phyloP scores from a whole-genome alignment of 192 early-diverging fungal species.

The Backusella tarrabulga region DNA sequence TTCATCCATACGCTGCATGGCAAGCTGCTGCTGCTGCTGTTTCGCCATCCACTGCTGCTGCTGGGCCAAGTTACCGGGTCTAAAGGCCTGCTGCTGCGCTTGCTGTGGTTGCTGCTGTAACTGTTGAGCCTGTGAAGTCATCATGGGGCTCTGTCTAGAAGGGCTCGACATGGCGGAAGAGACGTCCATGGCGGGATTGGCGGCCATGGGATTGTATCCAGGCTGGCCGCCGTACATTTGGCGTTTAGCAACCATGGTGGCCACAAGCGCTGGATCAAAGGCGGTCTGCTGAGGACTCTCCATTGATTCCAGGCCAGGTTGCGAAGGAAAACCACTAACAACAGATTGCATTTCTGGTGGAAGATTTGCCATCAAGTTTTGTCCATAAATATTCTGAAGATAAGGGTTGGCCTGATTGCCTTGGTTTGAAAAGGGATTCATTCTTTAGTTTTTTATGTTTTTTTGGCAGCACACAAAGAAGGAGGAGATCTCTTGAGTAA shows the following conservation, averaged over 20 bases:
- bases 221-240: constrained; percentile 8
- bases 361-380: constrained; percentile 12
- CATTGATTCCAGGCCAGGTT: neutral
- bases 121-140: constrained; percentile 4
- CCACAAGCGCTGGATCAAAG: constrained; percentile 9
- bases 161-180: constrained; percentile 3
- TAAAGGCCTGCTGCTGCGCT: neutral
- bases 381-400: constrained; percentile 17
- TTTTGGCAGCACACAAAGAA: neutral
- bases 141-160: constrained; percentile 6
- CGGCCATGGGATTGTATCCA: neutral
- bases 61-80: neutral
- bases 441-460: neutral
- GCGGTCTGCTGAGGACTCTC: constrained; percentile 3
- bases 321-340: constrained; percentile 16
- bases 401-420: constrained; percentile 18
- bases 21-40: constrained; percentile 19
- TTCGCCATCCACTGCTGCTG: constrained; percentile 6
- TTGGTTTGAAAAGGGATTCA: constrained; percentile 20
- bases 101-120: constrained; percentile 9
- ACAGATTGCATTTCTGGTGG: constrained; percentile 21
- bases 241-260: neutral
- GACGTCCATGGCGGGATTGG: neutral
- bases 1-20: constrained; percentile 19
- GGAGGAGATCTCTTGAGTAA: neutral